These are phyloP conservation scores for Oemleria cerasiformis DNA, from an alignment of 306 rosid genomes.

Conservation along the genomic window DNA sequence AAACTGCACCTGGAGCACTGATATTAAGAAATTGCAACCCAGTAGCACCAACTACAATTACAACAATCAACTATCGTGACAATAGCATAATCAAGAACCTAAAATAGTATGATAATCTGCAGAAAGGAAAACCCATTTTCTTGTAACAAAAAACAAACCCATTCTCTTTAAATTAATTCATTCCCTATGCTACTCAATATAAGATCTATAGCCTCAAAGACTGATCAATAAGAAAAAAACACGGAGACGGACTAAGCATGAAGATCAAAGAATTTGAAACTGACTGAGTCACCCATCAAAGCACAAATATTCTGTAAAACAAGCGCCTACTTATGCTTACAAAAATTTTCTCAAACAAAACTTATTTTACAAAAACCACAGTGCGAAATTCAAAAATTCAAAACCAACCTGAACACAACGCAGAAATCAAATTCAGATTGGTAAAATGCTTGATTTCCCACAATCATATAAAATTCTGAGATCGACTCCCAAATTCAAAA, in stretches of 20 bases:
- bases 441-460: background rate
- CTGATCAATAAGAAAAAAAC: background rate
- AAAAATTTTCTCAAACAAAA: background rate
- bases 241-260: background rate
- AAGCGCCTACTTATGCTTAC: background rate
- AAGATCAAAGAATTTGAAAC: background rate
- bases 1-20: background rate
- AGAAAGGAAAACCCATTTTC: background rate
- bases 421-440: slow-evolving; percentile 1
- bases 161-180: background rate
- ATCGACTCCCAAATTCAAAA: slow-evolving; percentile 12
- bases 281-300: background rate
- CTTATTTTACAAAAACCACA: background rate
- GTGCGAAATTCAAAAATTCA: slow-evolving; percentile 15
- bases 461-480: slow-evolving; percentile 17
- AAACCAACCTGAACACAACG: slow-evolving; percentile 7
- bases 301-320: background rate
- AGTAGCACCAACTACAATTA: slow-evolving; percentile 1
- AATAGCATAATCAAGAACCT: slow-evolving; percentile 8
- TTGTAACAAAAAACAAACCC: background rate
- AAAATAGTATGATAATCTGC: background rate
- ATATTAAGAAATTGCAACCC: slow-evolving; percentile 3
- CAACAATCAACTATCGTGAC: slow-evolving; percentile 1
- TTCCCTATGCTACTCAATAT: background rate
- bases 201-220: slow-evolving; percentile 8